Base-by-base conservation (phyloP, 257 asterid species). In the Solanum sejunctum region DNA sequence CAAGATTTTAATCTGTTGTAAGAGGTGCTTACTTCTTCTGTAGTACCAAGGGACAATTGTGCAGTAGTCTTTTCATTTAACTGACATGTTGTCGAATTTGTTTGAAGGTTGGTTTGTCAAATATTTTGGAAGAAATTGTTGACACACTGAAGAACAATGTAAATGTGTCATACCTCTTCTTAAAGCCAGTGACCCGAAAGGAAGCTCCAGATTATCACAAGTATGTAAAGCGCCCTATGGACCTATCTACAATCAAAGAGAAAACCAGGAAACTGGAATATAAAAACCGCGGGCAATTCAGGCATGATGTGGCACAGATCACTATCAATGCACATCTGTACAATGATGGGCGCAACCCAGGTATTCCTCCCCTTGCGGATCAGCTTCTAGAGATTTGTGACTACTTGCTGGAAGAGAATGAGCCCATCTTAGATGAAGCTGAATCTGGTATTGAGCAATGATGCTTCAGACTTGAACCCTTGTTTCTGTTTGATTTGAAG, bases 311-410 rank as follows among this genome's bases (percentile, higher is more conserved):
- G 56, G 91, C 60, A 79, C 98, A 91, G 88, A 97, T 97, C 21
- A 91, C 87, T 28, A 80, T n/a, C 90, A 97, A 97, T 69, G 98
- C 99, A 79, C 99, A 97, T 85, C 83, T 20, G 78, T 97, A 97
- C 88, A 95, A 95, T 55, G 97, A 93, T 81, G 72, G 92, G 69
- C 92, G 98, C 51, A 91, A 97, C 86, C 99, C 99, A 85, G 92
- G 93, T 81, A 97, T 97, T 87, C 99, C 99, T 85, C 99, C 99
- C 58, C 95, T 95, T 45, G 99, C 99, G 0, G 99, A 97, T 90
- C 96, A 94, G 87, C 99, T 97, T 86, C 89, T 97, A 75, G 98
- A 95, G 91, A 93, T 93, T 54, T 97, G 99, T 82, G 99, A 95
- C 89, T 91, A 83, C 88, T 87, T 97, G 87, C 87, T 97, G 85